phyloP scores from a whole-genome alignment of 2,329 filamentous ascomycete genomes.

The Anisogramma anomala region DNA sequence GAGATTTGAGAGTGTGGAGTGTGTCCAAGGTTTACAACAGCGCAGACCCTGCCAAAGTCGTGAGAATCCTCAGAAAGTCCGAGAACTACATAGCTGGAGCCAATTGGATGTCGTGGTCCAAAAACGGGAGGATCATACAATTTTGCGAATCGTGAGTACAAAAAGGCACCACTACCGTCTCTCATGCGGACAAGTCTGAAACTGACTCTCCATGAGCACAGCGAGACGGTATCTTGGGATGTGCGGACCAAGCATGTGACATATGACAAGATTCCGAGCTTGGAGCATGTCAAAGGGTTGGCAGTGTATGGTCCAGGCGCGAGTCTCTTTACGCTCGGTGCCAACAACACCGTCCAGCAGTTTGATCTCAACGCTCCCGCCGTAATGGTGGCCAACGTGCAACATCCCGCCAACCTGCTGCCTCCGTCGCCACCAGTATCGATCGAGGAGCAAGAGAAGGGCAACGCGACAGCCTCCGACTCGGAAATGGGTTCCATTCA shows the following conservation, averaged over 20 bases:
- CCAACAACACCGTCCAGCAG: conserved; percentile 83
- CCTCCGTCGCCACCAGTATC: conserved; percentile 76
- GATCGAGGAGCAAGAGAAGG: conserved; percentile 56
- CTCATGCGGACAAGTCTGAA: conserved; percentile 22
- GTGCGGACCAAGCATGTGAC: conserved; percentile 96
- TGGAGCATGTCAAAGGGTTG: conserved; percentile 69
- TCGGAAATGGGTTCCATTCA: conserved; percentile 44
- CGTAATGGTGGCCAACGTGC: conserved; percentile 72
- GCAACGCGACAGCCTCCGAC: conserved; percentile 40
- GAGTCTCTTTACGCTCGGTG: conserved; percentile 81
- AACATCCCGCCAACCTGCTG: conserved; percentile 68
- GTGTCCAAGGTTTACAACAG: conserved; percentile 67
- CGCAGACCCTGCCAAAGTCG: conserved; percentile 73
- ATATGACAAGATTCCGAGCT: conserved; percentile 75
- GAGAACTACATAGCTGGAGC: conserved; percentile 63
- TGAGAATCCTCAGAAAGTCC: conserved; percentile 70
- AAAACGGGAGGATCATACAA: conserved; percentile 92
- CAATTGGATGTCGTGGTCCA: conserved; percentile 98
- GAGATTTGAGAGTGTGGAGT: conserved; percentile 92
- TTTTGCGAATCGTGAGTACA: conserved; percentile 71
- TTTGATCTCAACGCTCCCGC: conserved; percentile 82
- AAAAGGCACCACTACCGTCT: neutral
- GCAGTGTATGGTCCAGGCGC: conserved; percentile 83
- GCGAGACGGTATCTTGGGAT: conserved; percentile 91
- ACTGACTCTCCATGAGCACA: conserved; percentile 26